Evolutionary conservation across 345 rosid genomes (phyloP).

Genomic region (Toxicodendron radicans): DNA sequence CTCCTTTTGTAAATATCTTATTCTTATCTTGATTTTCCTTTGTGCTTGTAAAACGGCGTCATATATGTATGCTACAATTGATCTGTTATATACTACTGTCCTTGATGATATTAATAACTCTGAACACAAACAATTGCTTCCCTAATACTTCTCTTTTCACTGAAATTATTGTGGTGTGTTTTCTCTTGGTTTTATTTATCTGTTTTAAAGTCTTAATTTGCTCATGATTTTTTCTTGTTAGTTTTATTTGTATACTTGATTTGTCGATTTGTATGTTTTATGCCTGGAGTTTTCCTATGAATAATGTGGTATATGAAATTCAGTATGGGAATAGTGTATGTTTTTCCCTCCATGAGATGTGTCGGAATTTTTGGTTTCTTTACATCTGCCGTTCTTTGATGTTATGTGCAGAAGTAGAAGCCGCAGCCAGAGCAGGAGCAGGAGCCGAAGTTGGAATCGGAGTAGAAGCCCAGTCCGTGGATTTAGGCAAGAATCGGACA

Average conservation of each 20-base stretch:
- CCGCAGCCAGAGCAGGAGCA: slow-evolving; percentile 54
- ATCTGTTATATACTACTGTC: not conserved
- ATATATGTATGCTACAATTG: not conserved
- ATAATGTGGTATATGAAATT: not conserved
- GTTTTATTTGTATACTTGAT: not conserved
- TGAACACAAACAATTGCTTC: not conserved
- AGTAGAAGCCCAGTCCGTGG: slow-evolving; percentile 76
- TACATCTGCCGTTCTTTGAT: slow-evolving; percentile 5
- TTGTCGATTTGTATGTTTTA: not conserved
- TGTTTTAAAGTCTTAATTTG: not conserved
- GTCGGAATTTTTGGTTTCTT: not conserved
- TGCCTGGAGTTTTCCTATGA: not conserved
- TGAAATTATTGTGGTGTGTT: not conserved
- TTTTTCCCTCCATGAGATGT: not conserved
- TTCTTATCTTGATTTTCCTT: not conserved
- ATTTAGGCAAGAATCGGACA: slow-evolving; percentile 55
- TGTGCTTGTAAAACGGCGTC: not conserved
- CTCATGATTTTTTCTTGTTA: not conserved
- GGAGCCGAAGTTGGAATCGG: slow-evolving; percentile 55
- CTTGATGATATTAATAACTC: not conserved
- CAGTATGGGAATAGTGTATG: not conserved
- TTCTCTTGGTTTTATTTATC: not conserved
- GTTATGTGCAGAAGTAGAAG: slow-evolving; percentile 29
- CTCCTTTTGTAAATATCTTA: not conserved
- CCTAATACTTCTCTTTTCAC: not conserved